Conservation (phyloP, 169 alveolate species). For the Plasmodium gaboni region DNA sequence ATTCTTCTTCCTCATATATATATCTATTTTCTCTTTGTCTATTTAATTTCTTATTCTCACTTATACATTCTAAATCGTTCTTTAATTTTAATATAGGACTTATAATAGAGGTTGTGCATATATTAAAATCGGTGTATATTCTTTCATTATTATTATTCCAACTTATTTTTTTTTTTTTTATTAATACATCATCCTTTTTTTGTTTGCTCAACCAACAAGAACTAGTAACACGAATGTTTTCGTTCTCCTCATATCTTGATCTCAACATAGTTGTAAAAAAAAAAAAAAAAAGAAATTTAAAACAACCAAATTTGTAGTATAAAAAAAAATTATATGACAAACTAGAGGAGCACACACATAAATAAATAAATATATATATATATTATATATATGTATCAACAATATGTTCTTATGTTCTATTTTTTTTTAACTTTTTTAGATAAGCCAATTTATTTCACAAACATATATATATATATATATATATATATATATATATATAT, state of each 20-base stretch:
- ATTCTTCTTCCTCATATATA: background rate
- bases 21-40: constrained; percentile 28
- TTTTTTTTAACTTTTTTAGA: too few species aligned
- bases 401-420: too few species aligned
- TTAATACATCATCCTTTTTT: constrained; percentile 1
- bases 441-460: too few species aligned
- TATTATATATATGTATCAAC: too few species aligned
- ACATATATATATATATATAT: too few species aligned
- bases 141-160: background rate
- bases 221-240: constrained; percentile 30
- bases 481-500: too few species aligned
- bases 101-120: constrained; percentile 32
- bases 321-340: background rate
- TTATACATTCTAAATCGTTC: constrained; percentile 52
- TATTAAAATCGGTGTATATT: constrained; percentile 20
- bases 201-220: constrained; percentile 47
- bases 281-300: background rate
- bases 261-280: background rate
- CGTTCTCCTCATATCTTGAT: constrained; percentile 13
- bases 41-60: constrained; percentile 54
- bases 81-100: constrained; percentile 46
- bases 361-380: background rate
- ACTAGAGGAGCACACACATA: background rate
- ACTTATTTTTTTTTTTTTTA: background rate
- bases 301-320: background rate